Conservation (phyloP, 352 stramenopile species). For the Phytopythium vexans region DNA sequence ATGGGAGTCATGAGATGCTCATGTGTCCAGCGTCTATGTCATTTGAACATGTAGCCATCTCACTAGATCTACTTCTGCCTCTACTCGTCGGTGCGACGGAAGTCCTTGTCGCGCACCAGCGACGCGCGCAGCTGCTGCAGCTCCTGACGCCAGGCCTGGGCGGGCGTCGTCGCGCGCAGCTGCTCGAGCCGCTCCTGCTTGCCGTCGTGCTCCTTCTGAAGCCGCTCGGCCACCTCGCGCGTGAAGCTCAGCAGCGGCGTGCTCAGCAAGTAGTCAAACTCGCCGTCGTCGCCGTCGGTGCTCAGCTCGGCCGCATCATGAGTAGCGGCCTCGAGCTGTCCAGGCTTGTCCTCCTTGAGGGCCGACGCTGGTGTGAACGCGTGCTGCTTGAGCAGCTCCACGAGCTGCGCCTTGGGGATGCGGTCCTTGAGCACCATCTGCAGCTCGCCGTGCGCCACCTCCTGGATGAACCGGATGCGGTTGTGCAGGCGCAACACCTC, state of each 20-base stretch:
- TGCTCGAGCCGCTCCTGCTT: constrained; percentile 88
- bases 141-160: constrained; percentile 87
- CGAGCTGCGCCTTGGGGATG: constrained; percentile 57
- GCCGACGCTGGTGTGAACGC: constrained; percentile 45
- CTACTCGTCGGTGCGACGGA: constrained; percentile 16
- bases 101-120: constrained; percentile 71
- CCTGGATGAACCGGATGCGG: constrained; percentile 97
- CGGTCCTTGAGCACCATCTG: constrained; percentile 85
- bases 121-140: constrained; percentile 49
- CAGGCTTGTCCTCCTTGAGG: constrained; percentile 37
- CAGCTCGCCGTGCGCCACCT: constrained; percentile 92
- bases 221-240: constrained; percentile 91
- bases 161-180: constrained; percentile 81
- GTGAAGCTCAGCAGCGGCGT: constrained; percentile 99
- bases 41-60: constrained; percentile 7
- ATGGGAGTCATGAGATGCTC: not conserved
- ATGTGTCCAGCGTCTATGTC: constrained; percentile 15
- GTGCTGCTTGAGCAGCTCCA: constrained; percentile 45
- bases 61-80: constrained; percentile 7
- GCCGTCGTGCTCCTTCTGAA: constrained; percentile 88
- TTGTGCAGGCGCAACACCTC: constrained; percentile 92
- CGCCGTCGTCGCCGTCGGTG: constrained; percentile 33
- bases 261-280: constrained; percentile 98
- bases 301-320: constrained; percentile 24
- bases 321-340: constrained; percentile 9